Conservation (phyloP, 2,329 filamentous ascomycete species). For the Keithomyces neogunnii region DNA sequence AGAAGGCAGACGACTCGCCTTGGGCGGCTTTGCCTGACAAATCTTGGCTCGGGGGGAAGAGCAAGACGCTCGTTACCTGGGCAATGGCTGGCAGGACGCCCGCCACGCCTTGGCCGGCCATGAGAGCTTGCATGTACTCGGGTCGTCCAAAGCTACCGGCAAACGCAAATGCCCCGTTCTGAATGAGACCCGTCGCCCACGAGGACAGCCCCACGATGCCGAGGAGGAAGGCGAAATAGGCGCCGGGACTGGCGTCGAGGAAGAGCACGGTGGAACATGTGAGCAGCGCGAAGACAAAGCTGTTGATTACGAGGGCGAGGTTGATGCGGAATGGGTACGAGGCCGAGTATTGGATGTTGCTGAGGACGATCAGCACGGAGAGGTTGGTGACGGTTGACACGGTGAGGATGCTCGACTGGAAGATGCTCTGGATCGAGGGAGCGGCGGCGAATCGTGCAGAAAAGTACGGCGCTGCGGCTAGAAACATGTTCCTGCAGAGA, state of each 20-base stretch:
- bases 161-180: conserved; percentile 92
- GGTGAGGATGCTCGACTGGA: conserved; percentile 82
- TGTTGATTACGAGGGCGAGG: conserved; percentile 66
- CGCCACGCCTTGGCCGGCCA: conserved; percentile 87
- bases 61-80: conserved; percentile 76
- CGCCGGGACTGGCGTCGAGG: conserved; percentile 48
- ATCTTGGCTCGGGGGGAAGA: conserved; percentile 30
- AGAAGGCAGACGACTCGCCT: conserved; percentile 58
- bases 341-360: conserved; percentile 70
- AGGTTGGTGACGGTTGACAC: conserved; percentile 83
- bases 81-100: conserved; percentile 83
- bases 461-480: conserved; percentile 92
- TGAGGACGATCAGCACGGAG: conserved; percentile 63
- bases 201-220: conserved; percentile 73
- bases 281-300: conserved; percentile 66
- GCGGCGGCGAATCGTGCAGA: conserved; percentile 67
- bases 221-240: conserved; percentile 77
- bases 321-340: conserved; percentile 86
- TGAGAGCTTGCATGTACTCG: conserved; percentile 92
- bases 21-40: conserved; percentile 12
- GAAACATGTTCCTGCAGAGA: conserved; percentile 82
- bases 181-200: conserved; percentile 73
- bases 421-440: conserved; percentile 67
- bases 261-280: conserved; percentile 70
- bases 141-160: conserved; percentile 75